Evolutionary conservation across 805 yeast species (phyloP).

Genomic region (Saccharomyces jurei): DNA sequence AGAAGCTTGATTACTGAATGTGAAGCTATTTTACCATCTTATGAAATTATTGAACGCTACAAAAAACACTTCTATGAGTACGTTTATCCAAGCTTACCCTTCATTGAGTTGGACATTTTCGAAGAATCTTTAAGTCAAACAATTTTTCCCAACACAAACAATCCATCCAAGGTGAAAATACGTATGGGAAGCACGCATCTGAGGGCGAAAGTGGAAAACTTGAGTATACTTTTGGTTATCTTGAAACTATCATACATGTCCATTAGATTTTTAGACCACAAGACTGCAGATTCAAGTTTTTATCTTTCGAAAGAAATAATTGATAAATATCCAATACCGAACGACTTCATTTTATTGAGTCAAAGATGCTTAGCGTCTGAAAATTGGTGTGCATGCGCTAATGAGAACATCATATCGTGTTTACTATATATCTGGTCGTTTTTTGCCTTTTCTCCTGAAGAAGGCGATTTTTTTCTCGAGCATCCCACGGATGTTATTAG

Average conservation of each 20-base stretch:
- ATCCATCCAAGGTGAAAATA: slow-evolving; percentile 16
- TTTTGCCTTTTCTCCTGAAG: slow-evolving; percentile 29
- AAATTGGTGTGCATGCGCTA: slow-evolving; percentile 26
- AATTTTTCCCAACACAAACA: slow-evolving; percentile 12
- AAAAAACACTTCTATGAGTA: slow-evolving; percentile 23
- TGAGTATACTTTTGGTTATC: slow-evolving; percentile 21
- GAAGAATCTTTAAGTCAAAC: slow-evolving; percentile 24
- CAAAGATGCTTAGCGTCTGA: slow-evolving; percentile 25
- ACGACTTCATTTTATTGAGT: slow-evolving; percentile 21
- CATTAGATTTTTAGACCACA: slow-evolving; percentile 12
- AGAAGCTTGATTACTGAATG: slow-evolving; percentile 16
- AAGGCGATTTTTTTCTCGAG: slow-evolving; percentile 28
- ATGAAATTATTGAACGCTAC: slow-evolving; percentile 16
- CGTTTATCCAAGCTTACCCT: slow-evolving; percentile 24
- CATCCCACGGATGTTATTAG: slow-evolving; percentile 30
- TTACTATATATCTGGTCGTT: slow-evolving; percentile 29
- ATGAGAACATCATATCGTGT: slow-evolving; percentile 27
- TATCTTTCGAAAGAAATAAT: slow-evolving; percentile 12
- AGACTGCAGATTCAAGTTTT: slow-evolving; percentile 5
- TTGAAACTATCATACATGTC: slow-evolving; percentile 27
- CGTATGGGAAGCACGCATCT: slow-evolving; percentile 22
- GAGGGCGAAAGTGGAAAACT: slow-evolving; percentile 23
- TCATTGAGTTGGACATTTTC: slow-evolving; percentile 22
- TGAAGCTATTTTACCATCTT: slow-evolving; percentile 23
- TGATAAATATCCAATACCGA: slow-evolving; percentile 21